Conservation (phyloP, 768 basidiomycete species). For the Russula ochroleuca region DNA sequence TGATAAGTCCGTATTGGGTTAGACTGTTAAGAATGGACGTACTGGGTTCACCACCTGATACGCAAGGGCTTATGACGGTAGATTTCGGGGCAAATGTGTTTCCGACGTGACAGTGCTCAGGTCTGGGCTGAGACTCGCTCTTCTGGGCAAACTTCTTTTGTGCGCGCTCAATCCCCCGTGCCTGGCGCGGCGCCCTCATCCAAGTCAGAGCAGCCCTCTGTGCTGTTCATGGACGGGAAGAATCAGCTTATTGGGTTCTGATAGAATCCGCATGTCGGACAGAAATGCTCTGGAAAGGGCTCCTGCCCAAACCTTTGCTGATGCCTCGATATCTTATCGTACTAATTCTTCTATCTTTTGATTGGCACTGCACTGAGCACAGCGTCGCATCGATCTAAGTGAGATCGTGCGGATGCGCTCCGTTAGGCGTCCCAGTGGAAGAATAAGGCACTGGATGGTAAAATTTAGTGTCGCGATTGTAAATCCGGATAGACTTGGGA, state of each 20-base stretch:
- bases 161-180: slow-evolving; percentile 81
- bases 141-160: slow-evolving; percentile 95
- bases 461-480: background rate
- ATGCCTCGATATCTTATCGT: background rate
- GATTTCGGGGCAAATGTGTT: background rate
- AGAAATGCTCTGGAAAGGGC: background rate
- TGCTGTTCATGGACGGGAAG: background rate
- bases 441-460: background rate
- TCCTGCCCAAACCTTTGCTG: background rate
- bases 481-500: background rate
- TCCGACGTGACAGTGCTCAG: background rate
- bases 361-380: background rate
- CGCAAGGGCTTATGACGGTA: background rate
- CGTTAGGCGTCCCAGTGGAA: background rate
- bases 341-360: background rate
- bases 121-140: slow-evolving; percentile 48
- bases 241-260: background rate
- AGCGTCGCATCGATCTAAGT: slow-evolving; percentile 2
- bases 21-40: background rate
- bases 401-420: background rate
- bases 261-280: background rate
- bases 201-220: slow-evolving; percentile 55
- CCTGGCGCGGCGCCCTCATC: slow-evolving; percentile 88
- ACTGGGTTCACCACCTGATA: background rate
- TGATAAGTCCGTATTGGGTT: background rate